Evolutionary conservation across 2,329 filamentous ascomycete species (phyloP).

Genomic region (Tolypocladium amazonense): DNA sequence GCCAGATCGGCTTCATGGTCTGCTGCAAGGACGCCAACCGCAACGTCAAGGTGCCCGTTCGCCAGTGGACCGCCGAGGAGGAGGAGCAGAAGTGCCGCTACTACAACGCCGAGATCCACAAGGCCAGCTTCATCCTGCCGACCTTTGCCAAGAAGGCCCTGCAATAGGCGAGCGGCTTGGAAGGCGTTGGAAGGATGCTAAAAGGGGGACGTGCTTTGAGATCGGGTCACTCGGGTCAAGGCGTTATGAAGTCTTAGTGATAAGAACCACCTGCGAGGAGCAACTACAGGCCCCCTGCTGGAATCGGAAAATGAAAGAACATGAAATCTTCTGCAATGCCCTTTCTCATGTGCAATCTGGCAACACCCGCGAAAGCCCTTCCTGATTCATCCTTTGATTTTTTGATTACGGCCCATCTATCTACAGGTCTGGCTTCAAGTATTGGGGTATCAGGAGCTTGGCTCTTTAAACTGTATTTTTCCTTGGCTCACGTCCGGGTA

Average conservation of each 20-base stretch:
- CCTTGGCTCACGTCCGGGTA: slow-evolving; percentile 80
- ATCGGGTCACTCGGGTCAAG: not conserved
- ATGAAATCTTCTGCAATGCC: not conserved
- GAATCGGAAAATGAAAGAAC: not conserved
- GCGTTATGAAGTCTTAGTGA: not conserved
- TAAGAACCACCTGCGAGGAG: not conserved
- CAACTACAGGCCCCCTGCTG: not conserved
- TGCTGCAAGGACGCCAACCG: slow-evolving; percentile 87
- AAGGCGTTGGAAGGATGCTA: not conserved
- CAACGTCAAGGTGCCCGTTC: slow-evolving; percentile 76
- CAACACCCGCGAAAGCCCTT: not conserved
- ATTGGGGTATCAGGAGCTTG: slow-evolving; percentile 1
- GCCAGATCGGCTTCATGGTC: slow-evolving; percentile 99
- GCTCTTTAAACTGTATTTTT: slow-evolving; percentile 26
- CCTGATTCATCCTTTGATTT: not conserved
- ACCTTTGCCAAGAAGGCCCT: slow-evolving; percentile 80
- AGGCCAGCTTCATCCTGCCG: slow-evolving; percentile 85
- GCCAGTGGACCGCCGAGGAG: slow-evolving; percentile 73
- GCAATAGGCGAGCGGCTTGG: slow-evolving; percentile 27
- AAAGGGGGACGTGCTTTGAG: not conserved
- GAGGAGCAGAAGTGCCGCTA: slow-evolving; percentile 90
- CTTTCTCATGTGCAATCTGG: not conserved
- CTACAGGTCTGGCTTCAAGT: not conserved
- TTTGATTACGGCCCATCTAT: not conserved
- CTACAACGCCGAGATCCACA: slow-evolving; percentile 96